phyloP scores from a whole-genome alignment of 306 rosid genomes.

The Lathyrus tuberosus region DNA sequence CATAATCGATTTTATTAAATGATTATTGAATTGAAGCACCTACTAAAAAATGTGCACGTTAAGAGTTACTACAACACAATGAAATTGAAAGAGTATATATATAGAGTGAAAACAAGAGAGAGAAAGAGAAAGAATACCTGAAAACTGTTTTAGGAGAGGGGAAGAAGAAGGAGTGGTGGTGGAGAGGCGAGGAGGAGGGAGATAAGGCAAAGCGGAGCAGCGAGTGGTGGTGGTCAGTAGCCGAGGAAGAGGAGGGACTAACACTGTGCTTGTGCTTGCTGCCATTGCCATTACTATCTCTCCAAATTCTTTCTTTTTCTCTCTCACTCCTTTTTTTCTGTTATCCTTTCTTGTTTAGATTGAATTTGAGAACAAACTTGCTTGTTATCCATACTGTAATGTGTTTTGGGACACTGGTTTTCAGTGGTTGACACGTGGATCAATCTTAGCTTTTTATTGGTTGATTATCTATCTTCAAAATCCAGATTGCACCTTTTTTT shows the following conservation, averaged over 20 bases:
- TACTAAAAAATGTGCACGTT: too few relatives aligned
- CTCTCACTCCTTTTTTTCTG: not conserved
- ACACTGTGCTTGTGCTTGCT: constrained; percentile 63
- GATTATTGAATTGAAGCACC: too few relatives aligned
- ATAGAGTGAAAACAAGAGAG: too few relatives aligned
- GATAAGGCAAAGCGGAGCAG: constrained; percentile 68
- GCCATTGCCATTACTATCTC: constrained; percentile 58
- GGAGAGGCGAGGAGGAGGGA: constrained; percentile 78
- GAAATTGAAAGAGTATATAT: too few relatives aligned
- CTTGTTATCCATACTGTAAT: constrained; percentile 18
- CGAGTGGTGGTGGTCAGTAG: constrained; percentile 50
- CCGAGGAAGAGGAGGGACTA: constrained; percentile 46
- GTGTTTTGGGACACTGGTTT: constrained; percentile 31
- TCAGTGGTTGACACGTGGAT: constrained; percentile 60
- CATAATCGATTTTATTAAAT: too few relatives aligned
- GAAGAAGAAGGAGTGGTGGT: constrained; percentile 47
- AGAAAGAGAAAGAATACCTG: constrained; percentile 53
- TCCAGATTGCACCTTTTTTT: constrained; percentile 26
- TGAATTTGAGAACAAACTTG: not conserved
- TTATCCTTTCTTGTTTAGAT: not conserved
- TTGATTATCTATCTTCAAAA: constrained; percentile 61
- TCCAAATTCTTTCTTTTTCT: not conserved
- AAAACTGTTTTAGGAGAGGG: constrained; percentile 47
- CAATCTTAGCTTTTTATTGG: constrained; percentile 52
- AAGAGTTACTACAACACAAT: too few relatives aligned